phyloP scores from a whole-genome alignment of 1,139 yeast species.

The Saccharomyces pastorianus region DNA sequence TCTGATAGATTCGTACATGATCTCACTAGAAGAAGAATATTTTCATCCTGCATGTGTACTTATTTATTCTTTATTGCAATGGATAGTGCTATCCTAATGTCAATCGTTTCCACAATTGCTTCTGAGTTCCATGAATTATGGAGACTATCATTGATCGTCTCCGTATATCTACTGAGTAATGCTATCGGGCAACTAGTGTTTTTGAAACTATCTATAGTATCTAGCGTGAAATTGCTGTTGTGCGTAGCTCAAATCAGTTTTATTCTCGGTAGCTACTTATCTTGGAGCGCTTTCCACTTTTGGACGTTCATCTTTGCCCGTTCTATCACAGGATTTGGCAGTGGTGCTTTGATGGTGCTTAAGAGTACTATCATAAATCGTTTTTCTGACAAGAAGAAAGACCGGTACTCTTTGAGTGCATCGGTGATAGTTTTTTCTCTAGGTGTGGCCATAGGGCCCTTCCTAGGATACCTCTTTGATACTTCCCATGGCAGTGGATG shows the following conservation, averaged over 20 bases:
- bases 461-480: neutral
- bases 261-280: neutral
- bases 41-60: neutral
- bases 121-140: constrained; percentile 51
- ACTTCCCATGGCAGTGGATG: constrained; percentile 57
- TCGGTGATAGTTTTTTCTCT: neutral
- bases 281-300: neutral
- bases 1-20: neutral
- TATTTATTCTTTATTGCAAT: constrained; percentile 47
- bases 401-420: neutral
- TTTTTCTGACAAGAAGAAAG: neutral
- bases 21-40: neutral
- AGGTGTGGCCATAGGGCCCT: neutral
- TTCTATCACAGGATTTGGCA: neutral
- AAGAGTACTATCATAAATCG: neutral
- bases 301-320: neutral
- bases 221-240: constrained; percentile 59
- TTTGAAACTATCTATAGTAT: constrained; percentile 80
- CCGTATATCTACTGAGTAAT: constrained; percentile 51
- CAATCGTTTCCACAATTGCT: constrained; percentile 49
- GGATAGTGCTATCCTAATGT: constrained; percentile 55
- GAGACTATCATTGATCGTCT: constrained; percentile 51
- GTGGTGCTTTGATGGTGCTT: neutral
- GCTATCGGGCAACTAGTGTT: constrained; percentile 69
- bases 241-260: neutral